Base-by-base conservation (phyloP, 495 filamentous ascomycete genomes). In the Aspergillus incahuasiensis region DNA sequence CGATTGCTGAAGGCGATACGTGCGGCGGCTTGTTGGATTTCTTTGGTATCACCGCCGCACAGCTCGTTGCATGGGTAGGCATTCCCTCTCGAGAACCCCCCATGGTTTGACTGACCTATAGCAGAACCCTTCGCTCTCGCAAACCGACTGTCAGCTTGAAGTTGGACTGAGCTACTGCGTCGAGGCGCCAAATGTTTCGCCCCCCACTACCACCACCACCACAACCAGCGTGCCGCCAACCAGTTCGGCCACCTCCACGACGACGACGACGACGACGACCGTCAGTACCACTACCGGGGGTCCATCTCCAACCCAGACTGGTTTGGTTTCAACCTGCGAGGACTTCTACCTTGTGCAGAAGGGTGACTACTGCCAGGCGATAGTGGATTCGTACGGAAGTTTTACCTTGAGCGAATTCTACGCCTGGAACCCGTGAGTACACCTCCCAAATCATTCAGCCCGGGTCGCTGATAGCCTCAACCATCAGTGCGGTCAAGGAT, bases 271-370 rank as follows among this genome's bases (percentile, higher is more conserved):
- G 8, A 8, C 8, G 25, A 28, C 25, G 4, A 28, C 25, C 50
- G 4, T 42, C 55, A 7, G 39, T 46, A 1, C 42, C 54, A 16
- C 61, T 6, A 22, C 53, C 0, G 35, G 46, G 18, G 48, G 28
- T 16, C 61, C 64, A 28, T 57, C 64, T 5, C 61, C 64, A 8
- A 62, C 59, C 2, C 64, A 67, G 40, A 30, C 44, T 5, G 64
- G 62, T 30, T 56, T 67, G 16, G 50, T 57, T 24, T 44, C 52
- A 0, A 47, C 44, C 30, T 65, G 65, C 38, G 25, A 55, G 20
- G 59, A 51, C 25, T 68, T 46, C 52, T 61, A 68, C 60, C 35
- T 52, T 18, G 55, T 57, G 11, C 5, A 45, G 13, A 22, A 24
- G 0, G 48, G 41, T 0, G 55, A 57, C 20, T 22, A 25, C 24